phyloP scores from a whole-genome alignment of 306 rosid species.

The Mimosa pudica region DNA sequence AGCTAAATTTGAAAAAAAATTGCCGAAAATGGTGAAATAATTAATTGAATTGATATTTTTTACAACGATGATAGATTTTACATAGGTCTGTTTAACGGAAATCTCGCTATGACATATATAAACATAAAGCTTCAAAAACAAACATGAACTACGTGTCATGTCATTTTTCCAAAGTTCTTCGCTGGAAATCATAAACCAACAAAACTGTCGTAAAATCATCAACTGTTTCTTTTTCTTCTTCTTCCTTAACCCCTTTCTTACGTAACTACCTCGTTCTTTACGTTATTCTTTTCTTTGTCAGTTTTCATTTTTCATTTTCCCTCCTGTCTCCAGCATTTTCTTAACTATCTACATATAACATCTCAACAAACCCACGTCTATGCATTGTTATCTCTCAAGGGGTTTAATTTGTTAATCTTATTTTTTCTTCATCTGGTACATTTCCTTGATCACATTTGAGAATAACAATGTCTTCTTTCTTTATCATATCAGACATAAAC shows the following conservation, averaged over 20 bases:
- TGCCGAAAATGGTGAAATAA: neutral
- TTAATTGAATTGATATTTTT: neutral
- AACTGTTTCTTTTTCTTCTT: conserved; percentile 31
- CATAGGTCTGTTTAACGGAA: neutral
- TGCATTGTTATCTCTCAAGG: neutral
- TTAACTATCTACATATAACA: neutral
- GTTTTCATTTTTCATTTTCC: neutral
- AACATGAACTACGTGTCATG: neutral
- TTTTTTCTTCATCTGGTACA: conserved; percentile 1
- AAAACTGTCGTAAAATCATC: neutral
- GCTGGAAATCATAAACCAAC: neutral
- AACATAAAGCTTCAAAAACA: conserved; percentile 7
- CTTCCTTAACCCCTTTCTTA: neutral
- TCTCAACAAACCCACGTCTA: neutral
- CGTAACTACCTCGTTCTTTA: conserved; percentile 40
- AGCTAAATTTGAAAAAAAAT: neutral
- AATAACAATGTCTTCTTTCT: neutral
- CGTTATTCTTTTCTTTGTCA: conserved; percentile 21
- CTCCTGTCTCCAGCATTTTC: too few species aligned
- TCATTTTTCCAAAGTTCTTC: neutral
- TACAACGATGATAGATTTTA: neutral
- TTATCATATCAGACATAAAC: conserved; percentile 9
- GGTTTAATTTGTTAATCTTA: conserved; percentile 9
- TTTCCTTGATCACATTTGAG: neutral
- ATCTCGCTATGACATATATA: neutral